Evolutionary conservation across 352 stramenopile genomes (phyloP).

Genomic region (Pythium vanterpoolii): DNA sequence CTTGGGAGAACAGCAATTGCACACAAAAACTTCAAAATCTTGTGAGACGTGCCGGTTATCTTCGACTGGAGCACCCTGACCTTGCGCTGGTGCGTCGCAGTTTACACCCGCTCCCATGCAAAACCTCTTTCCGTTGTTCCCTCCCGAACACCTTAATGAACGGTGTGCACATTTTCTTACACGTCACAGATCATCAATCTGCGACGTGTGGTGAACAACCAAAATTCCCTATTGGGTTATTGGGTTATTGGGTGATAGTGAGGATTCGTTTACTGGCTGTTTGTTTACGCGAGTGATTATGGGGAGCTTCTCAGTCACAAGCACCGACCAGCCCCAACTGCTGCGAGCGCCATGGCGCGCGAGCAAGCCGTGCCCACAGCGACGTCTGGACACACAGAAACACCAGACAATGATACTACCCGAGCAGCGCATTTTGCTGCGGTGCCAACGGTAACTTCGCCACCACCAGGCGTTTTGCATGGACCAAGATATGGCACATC

Average conservation of each 20-base stretch:
- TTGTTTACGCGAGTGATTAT: constrained; percentile 27
- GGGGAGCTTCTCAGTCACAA: not conserved
- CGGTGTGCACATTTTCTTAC: too few species aligned
- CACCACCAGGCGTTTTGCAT: not conserved
- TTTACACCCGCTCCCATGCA: too few species aligned
- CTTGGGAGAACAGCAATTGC: too few species aligned
- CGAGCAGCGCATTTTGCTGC: not conserved
- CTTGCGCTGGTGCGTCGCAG: too few species aligned
- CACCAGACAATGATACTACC: not conserved
- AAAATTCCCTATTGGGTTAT: not conserved
- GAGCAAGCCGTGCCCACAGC: not conserved
- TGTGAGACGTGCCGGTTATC: too few species aligned
- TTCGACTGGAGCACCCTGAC: too few species aligned
- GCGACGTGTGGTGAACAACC: too few species aligned
- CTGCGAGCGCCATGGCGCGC: not conserved
- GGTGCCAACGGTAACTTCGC: not conserved
- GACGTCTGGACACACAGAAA: not conserved
- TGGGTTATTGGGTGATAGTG: constrained; percentile 4
- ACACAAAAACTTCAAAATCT: too few species aligned
- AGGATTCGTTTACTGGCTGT: not conserved
- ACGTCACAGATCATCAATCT: constrained; percentile 24
- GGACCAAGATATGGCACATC: not conserved
- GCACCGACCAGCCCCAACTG: not conserved
- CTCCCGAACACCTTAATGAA: too few species aligned
- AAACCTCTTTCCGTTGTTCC: too few species aligned